Evolutionary conservation across 306 rosid species (phyloP).

Genomic region (Chamaecrista fasciculata): DNA sequence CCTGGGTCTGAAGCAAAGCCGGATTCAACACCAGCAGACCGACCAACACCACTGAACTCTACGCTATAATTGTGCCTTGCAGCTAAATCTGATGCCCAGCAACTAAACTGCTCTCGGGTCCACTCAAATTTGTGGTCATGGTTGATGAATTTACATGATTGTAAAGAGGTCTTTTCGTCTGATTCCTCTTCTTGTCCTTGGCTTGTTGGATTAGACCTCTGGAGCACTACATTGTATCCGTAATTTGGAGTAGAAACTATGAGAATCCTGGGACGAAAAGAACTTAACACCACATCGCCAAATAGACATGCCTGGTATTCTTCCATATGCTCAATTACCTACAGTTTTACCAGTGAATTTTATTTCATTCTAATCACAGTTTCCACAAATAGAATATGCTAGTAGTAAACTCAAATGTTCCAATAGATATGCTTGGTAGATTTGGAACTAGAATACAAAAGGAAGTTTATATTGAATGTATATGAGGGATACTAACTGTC

Average conservation of each 20-base stretch:
- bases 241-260: conserved; percentile 94
- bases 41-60: conserved; percentile 89
- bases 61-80: conserved; percentile 68
- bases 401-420: background rate
- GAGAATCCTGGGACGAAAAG: conserved; percentile 71
- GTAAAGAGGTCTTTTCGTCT: conserved; percentile 60
- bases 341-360: conserved; percentile 15
- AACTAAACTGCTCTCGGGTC: conserved; percentile 80
- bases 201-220: conserved; percentile 47
- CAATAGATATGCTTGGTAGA: too few relatives aligned
- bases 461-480: too few relatives aligned
- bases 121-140: conserved; percentile 97
- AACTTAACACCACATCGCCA: conserved; percentile 71
- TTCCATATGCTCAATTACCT: conserved; percentile 98
- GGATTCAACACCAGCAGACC: conserved; percentile 65
- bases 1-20: too few relatives aligned
- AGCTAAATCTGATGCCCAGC: conserved; percentile 81
- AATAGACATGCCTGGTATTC: conserved; percentile 85
- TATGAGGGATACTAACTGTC: too few relatives aligned
- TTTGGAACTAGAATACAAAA: too few relatives aligned
- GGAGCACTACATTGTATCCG: conserved; percentile 86
- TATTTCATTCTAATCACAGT: conserved; percentile 16
- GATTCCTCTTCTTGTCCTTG: conserved; percentile 69
- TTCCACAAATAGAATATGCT: background rate
- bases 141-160: conserved; percentile 76